Evolutionary conservation across 2,329 filamentous ascomycete species (phyloP), one percentile per base, ranked within the genome.

Genomic region (Pestalotiopsis sp.): DNA sequence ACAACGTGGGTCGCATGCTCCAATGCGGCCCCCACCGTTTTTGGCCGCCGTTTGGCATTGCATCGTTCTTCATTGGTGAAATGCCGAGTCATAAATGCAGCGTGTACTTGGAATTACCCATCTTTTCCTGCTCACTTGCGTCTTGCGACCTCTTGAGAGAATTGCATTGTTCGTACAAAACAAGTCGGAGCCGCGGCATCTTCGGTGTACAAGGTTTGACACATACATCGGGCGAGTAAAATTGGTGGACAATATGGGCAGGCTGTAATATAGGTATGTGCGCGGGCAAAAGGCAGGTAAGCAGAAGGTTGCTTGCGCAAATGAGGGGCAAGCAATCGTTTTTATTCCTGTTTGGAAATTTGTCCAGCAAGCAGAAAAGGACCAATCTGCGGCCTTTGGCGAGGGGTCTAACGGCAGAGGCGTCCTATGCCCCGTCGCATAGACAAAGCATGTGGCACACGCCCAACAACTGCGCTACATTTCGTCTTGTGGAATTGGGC

Each of bases 1-100:
- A 49, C 14, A n/a, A n/a, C 63, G 49, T 66, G 64, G 64, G 14
- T 59, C 64, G 64, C 64, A 52, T 45, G 39, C 38, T 23, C n/a
- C 45, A 9, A 36, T 17, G 25, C 58, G 41, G 57, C 66, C 66
- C 58, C 66, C 66, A 67, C 58, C 14, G 27, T 25, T 27, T 39
- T 58, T n/a, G 41, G 64, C 23, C 25, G 64, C 23, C 52, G 11
- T 58, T 57, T 57, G 13, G 20, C 52, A 12, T 27, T 14, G 63
- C 23, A 20, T 56, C 63, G 41, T 5, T 31, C 20, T 23, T 23
- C 38, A 52, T 49, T 25, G 39, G 62, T 39, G 41, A 52, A 36
- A n/a, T 52, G 59, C 59, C 45, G 45, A 62, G 36, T 27, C 36
- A 36, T 39, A 38, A 39, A 11, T 36, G 17, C 52, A 59, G 27